Evolutionary conservation across 1,284 basidiomycete species (phyloP).

Genomic region (Tylopilus sp.): DNA sequence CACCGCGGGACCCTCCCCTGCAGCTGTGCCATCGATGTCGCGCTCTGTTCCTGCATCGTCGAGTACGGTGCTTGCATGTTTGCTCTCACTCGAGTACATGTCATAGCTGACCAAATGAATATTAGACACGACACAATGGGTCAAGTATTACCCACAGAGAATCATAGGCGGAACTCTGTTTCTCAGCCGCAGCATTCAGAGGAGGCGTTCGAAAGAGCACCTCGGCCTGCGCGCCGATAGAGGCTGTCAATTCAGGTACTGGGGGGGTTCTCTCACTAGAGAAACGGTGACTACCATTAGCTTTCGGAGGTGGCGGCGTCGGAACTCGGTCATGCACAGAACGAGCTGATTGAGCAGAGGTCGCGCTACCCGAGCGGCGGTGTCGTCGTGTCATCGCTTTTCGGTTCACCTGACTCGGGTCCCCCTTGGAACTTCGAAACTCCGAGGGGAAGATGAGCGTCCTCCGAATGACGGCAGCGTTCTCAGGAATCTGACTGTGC

Average conservation of each 20-base stretch:
- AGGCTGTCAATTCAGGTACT: constrained; percentile 59
- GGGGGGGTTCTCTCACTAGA: constrained; percentile 64
- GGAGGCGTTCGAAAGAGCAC: constrained; percentile 41
- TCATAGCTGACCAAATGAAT: constrained; percentile 56
- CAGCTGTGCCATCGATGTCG: constrained; percentile 25
- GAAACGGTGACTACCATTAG: constrained; percentile 53
- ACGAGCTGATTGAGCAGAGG: constrained; percentile 48
- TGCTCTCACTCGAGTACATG: constrained; percentile 66
- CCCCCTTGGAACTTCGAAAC: constrained; percentile 48
- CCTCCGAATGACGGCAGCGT: constrained; percentile 60
- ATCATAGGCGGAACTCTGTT: constrained; percentile 66
- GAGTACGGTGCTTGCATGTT: constrained; percentile 26
- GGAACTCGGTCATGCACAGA: constrained; percentile 78
- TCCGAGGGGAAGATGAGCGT: constrained; percentile 76
- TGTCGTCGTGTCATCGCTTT: constrained; percentile 49
- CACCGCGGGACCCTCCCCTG: constrained; percentile 59
- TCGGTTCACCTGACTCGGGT: constrained; percentile 50
- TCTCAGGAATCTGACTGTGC: constrained; percentile 36
- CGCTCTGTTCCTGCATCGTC: constrained; percentile 27
- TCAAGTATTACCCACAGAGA: constrained; percentile 56
- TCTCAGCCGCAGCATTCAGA: constrained; percentile 47
- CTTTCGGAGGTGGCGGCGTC: constrained; percentile 72
- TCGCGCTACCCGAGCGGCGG: constrained; percentile 56
- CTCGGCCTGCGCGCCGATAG: constrained; percentile 47
- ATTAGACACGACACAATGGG: constrained; percentile 11